Evolutionary conservation across 257 asterid genomes (phyloP).

Genomic region (Nyctanthes arbortristis): DNA sequence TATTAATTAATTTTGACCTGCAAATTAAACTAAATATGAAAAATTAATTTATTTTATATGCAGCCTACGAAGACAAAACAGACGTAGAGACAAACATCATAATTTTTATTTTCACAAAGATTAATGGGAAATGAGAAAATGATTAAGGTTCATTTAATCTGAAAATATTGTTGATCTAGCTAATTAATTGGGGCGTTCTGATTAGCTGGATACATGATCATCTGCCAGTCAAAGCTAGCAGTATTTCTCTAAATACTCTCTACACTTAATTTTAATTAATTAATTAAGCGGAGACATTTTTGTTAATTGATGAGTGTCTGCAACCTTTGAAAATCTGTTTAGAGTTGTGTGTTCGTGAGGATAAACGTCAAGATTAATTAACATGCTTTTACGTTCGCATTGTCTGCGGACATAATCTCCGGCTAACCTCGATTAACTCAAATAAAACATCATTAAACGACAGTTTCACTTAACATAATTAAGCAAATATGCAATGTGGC

Average conservation of each 20-base stretch:
- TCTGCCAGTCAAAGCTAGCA: background rate
- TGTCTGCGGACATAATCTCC: background rate
- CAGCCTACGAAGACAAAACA: background rate
- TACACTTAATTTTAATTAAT: background rate
- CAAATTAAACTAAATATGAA: background rate
- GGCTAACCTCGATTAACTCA: conserved; percentile 6
- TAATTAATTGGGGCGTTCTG: conserved; percentile 13
- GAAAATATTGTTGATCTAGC: background rate
- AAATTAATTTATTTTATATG: background rate
- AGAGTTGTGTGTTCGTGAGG: background rate
- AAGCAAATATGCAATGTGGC: conserved; percentile 9
- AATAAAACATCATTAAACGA: background rate
- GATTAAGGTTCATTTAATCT: conserved; percentile 22
- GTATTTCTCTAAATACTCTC: background rate
- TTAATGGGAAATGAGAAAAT: conserved; percentile 13
- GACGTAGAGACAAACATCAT: background rate
- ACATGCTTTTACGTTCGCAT: conserved; percentile 5
- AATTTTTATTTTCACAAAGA: background rate
- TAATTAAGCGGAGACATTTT: no score
- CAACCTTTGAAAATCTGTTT: conserved; percentile 1
- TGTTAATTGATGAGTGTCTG: background rate
- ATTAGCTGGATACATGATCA: background rate
- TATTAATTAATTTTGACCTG: background rate
- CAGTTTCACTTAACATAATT: background rate
- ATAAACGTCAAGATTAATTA: conserved; percentile 5